Conservation (phyloP, 345 rosid genomes). For the Cardiospermum halicacabum region DNA sequence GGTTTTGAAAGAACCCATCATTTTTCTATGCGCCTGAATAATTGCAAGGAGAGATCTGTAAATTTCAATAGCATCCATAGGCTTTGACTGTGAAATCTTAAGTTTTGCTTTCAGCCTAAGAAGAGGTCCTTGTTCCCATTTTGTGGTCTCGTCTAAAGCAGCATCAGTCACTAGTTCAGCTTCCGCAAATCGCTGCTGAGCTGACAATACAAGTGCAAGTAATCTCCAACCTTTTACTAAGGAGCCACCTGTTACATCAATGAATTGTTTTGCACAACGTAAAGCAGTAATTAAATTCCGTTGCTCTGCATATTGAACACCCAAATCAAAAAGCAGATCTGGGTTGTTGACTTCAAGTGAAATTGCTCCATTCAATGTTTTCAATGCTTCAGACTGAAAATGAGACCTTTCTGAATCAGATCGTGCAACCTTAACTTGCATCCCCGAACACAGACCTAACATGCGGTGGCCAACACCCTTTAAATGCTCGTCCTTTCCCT, state of each 20-base stretch:
- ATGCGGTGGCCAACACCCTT: slow-evolving; percentile 67
- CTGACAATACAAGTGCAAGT: slow-evolving; percentile 73
- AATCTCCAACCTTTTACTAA: slow-evolving; percentile 86
- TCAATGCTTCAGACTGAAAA: slow-evolving; percentile 75
- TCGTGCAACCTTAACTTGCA: slow-evolving; percentile 63
- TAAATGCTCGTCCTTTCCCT: slow-evolving; percentile 61
- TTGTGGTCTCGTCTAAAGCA: slow-evolving; percentile 86
- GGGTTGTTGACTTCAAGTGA: slow-evolving; percentile 62
- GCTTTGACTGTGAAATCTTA: slow-evolving; percentile 59
- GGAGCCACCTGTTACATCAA: slow-evolving; percentile 84
- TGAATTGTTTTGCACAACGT: slow-evolving; percentile 61
- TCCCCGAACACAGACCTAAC: slow-evolving; percentile 86
- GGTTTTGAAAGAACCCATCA: slow-evolving; percentile 60
- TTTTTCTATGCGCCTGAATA: slow-evolving; percentile 88
- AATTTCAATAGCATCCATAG: slow-evolving; percentile 76
- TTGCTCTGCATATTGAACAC: slow-evolving; percentile 83
- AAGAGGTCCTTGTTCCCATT: slow-evolving; percentile 87
- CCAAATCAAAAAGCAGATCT: slow-evolving; percentile 74
- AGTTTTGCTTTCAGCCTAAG: slow-evolving; percentile 82
- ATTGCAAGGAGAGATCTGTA: slow-evolving; percentile 82
- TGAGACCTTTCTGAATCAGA: slow-evolving; percentile 81
- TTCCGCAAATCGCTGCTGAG: slow-evolving; percentile 81
- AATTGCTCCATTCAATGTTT: slow-evolving; percentile 65
- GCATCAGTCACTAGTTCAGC: slow-evolving; percentile 89
- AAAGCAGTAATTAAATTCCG: slow-evolving; percentile 67